phyloP scores from a whole-genome alignment of 257 asterid genomes.

The Gynochthodes officinalis region DNA sequence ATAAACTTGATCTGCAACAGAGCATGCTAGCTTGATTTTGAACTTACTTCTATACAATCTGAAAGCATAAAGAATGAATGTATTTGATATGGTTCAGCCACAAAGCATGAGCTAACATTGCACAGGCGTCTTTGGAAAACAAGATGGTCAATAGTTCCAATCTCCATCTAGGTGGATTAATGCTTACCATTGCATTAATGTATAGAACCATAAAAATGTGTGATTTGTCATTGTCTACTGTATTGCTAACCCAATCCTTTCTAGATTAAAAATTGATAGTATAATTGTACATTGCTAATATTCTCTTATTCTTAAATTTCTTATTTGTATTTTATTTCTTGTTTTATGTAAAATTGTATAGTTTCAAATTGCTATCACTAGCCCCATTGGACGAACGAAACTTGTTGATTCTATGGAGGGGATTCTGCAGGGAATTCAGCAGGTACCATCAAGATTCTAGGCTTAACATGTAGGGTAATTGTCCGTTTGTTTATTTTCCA shows the following conservation, averaged over 20 bases:
- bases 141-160: not conserved
- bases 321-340: not conserved
- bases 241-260: not conserved
- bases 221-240: not conserved
- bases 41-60: not conserved
- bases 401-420: slow-evolving; percentile 71
- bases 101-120: not conserved
- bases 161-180: not conserved
- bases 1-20: not conserved
- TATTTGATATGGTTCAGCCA: not conserved
- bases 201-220: not conserved
- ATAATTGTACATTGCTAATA: not conserved
- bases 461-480: not conserved
- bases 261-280: not conserved
- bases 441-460: slow-evolving; percentile 37
- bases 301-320: slow-evolving; percentile 7
- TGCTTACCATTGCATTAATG: not conserved
- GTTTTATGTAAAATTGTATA: slow-evolving; percentile 25
- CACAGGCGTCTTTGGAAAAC: too few species aligned
- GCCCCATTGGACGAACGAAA: slow-evolving; percentile 60
- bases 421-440: slow-evolving; percentile 61
- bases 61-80: not conserved
- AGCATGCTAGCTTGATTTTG: not conserved
- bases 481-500: not conserved
- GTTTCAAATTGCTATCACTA: slow-evolving; percentile 77